Percentiles rank a stretch among this genome's conserved stretches.
Evolutionary conservation across 2,329 filamentous ascomycete genomes (phyloP).

Genomic region (Colletotrichum cuscutae): DNA sequence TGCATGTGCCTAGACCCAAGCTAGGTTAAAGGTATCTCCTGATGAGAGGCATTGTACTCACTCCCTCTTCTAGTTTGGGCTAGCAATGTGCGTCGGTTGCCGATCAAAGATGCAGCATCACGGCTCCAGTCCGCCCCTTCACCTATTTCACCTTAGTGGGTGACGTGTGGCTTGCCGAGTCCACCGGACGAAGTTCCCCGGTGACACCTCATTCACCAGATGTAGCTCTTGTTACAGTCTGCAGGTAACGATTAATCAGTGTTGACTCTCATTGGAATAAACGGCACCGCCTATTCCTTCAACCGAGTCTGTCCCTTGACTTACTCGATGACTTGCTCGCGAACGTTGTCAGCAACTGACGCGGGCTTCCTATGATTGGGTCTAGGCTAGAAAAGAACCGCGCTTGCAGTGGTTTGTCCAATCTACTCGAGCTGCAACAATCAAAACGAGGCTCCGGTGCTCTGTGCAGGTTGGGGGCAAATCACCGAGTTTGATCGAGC

Average conservation of each 20-base stretch:
- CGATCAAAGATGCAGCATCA: constrained; percentile 22
- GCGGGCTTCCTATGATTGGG: background rate
- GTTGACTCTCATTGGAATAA: background rate
- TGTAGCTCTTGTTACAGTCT: constrained; percentile 10
- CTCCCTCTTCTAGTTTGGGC: constrained; percentile 1
- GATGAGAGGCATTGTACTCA: constrained; percentile 1
- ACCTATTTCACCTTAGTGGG: background rate
- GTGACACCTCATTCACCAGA: constrained; percentile 18
- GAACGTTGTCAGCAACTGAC: background rate
- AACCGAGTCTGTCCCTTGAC: background rate
- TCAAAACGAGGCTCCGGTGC: background rate
- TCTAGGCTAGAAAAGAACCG: too few species aligned
- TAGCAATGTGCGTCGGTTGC: background rate
- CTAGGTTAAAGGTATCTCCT: background rate
- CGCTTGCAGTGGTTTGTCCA: background rate
- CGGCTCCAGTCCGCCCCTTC: constrained; percentile 3
- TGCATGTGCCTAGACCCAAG: constrained; percentile 10
- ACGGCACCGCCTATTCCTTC: background rate
- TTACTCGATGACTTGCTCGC: background rate
- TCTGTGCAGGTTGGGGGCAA: background rate
- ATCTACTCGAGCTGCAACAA: background rate
- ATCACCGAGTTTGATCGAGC: background rate
- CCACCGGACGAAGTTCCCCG: constrained; percentile 18
- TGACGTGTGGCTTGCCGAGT: constrained; percentile 13
- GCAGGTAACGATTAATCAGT: background rate